Conservation (phyloP, 495 filamentous ascomycete species). For the Penicillium lagena region DNA sequence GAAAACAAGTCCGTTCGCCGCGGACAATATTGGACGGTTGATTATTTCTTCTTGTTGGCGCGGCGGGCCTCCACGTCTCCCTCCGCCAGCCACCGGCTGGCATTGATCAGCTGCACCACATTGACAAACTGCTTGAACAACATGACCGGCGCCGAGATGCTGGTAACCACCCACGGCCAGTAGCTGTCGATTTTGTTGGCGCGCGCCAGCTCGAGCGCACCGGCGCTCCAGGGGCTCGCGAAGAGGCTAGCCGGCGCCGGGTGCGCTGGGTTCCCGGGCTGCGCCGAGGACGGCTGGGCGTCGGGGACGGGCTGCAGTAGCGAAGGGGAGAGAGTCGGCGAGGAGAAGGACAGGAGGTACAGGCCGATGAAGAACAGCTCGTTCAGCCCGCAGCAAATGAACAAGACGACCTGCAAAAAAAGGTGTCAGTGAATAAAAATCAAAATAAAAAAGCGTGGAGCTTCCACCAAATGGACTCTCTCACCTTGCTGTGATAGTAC, state of each 20-base stretch:
- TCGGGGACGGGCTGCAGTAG: slow-evolving; percentile 53
- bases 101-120: slow-evolving; percentile 89
- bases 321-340: slow-evolving; percentile 74
- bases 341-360: slow-evolving; percentile 95
- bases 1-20: not conserved
- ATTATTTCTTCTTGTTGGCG: slow-evolving; percentile 30
- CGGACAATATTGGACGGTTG: not conserved
- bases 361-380: slow-evolving; percentile 96
- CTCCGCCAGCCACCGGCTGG: slow-evolving; percentile 85
- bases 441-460: not conserved
- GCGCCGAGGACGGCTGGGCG: slow-evolving; percentile 45
- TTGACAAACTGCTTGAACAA: slow-evolving; percentile 88
- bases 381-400: slow-evolving; percentile 83
- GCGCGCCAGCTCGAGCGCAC: slow-evolving; percentile 82
- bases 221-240: slow-evolving; percentile 79
- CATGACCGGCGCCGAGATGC: slow-evolving; percentile 81
- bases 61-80: slow-evolving; percentile 51
- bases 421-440: not conserved
- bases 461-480: slow-evolving; percentile 12
- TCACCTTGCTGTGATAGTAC: slow-evolving; percentile 94
- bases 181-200: slow-evolving; percentile 88
- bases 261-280: slow-evolving; percentile 60
- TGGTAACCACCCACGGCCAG: slow-evolving; percentile 82
- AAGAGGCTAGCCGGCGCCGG: slow-evolving; percentile 63
- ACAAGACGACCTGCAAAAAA: slow-evolving; percentile 69